A percentile compares a stretch with the other conserved stretches of the same genome.
These are phyloP conservation scores for Kwoniella newhampshirensis DNA, from an alignment of 768 basidiomycete species.

Conservation along the genomic window DNA sequence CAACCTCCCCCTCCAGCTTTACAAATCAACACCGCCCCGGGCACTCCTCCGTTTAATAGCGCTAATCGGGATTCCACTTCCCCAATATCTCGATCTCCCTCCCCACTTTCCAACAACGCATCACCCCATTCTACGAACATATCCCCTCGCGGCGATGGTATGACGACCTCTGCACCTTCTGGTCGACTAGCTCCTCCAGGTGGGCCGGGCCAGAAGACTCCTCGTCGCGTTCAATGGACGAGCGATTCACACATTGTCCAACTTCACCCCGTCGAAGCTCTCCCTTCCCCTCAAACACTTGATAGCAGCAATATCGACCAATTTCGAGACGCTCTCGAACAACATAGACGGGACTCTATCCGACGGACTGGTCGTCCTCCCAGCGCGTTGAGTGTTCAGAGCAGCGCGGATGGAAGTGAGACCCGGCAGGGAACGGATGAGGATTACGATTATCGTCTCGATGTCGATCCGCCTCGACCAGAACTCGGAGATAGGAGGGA, in stretches of 20 bases:
- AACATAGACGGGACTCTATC: constrained; percentile 23
- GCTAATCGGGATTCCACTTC: background rate
- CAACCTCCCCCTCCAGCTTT: constrained; percentile 19
- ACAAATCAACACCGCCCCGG: constrained; percentile 14
- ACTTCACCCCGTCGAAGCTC: constrained; percentile 24
- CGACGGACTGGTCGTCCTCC: constrained; percentile 16
- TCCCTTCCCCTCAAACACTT: constrained; percentile 27
- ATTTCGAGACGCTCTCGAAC: constrained; percentile 36
- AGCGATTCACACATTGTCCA: constrained; percentile 46
- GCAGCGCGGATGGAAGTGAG: constrained; percentile 23
- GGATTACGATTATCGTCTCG: constrained; percentile 52
- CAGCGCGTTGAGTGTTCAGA: constrained; percentile 14
- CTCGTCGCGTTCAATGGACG: constrained; percentile 49
- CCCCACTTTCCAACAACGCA: background rate
- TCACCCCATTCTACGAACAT: constrained; percentile 5
- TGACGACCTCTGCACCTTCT: background rate
- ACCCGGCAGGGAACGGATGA: constrained; percentile 26
- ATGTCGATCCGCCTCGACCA: constrained; percentile 37
- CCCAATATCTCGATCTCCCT: background rate
- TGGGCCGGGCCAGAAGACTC: constrained; percentile 40
- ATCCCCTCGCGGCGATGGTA: constrained; percentile 8
- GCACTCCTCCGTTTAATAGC: background rate
- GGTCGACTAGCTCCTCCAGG: constrained; percentile 7
- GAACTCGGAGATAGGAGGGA: constrained; percentile 6
- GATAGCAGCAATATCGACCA: constrained; percentile 41